A percentile compares a stretch with the other conserved stretches of the same genome.
phyloP scores from a whole-genome alignment of 2,329 filamentous ascomycete genomes.

The Lithohypha guttulata region DNA sequence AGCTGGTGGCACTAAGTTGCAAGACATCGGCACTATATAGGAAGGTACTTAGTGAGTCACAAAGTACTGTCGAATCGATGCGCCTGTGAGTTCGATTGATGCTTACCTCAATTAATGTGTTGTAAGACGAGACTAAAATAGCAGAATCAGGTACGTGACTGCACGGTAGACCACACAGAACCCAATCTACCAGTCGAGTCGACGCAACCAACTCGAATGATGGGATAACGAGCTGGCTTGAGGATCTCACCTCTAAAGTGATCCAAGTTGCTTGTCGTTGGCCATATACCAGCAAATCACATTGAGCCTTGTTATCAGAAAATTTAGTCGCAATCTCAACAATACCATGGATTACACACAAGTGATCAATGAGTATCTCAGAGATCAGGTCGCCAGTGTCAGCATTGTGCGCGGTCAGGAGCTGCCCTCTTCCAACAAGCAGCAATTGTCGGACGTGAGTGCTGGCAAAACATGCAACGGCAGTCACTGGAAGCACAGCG shows the following conservation, averaged over 20 bases:
- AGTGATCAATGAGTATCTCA: too few species aligned
- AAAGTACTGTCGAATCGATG: slow-evolving; percentile 23
- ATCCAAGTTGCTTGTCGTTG: not conserved
- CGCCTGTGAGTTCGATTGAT: not conserved
- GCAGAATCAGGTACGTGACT: not conserved
- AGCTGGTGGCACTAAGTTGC: slow-evolving; percentile 46
- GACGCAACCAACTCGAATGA: too few species aligned
- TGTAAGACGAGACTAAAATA: slow-evolving; percentile 4
- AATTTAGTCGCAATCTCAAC: slow-evolving; percentile 8
- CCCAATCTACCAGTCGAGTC: not conserved
- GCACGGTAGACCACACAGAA: not conserved
- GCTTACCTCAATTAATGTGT: not conserved
- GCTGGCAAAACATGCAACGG: slow-evolving; percentile 27
- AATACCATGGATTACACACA: slow-evolving; percentile 15
- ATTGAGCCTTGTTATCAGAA: too few species aligned
- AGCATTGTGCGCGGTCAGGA: too few species aligned
- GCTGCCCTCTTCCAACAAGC: slow-evolving; percentile 33
- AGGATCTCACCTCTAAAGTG: not conserved
- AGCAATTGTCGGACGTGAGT: slow-evolving; percentile 24
- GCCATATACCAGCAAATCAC: slow-evolving; percentile 11
- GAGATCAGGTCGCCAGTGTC: too few species aligned
- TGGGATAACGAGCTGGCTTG: too few species aligned
- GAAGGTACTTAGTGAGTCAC: slow-evolving; percentile 59
- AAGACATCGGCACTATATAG: slow-evolving; percentile 72
- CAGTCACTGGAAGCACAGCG: slow-evolving; percentile 33